A percentile compares a stretch with the other conserved stretches of the same genome.
Conservation (phyloP, 768 basidiomycete species). For the Epithele typhae region DNA sequence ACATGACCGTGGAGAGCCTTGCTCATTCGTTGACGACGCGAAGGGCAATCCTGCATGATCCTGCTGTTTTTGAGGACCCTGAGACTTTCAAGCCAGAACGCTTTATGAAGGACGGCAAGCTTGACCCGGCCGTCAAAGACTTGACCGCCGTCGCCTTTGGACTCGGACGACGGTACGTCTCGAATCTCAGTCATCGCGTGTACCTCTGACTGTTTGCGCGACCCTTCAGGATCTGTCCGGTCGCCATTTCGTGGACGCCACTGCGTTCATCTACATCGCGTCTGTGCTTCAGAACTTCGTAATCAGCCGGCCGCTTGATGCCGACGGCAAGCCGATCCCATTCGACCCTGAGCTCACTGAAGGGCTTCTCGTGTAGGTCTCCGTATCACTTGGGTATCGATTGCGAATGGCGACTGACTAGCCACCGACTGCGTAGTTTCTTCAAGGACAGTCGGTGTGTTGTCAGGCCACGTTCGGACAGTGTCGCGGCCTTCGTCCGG, state of each 20-base stretch:
- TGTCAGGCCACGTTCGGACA: slow-evolving; percentile 3
- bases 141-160: not conserved
- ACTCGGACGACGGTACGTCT: not conserved
- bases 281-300: slow-evolving; percentile 9
- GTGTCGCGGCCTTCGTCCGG: slow-evolving; percentile 2
- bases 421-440: not conserved
- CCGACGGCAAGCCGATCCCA: slow-evolving; percentile 35
- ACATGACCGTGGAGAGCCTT: too few species aligned
- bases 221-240: slow-evolving; percentile 10
- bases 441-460: slow-evolving; percentile 2
- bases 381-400: not conserved
- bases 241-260: slow-evolving; percentile 4
- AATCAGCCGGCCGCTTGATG: slow-evolving; percentile 11
- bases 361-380: slow-evolving; percentile 43
- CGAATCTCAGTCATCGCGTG: not conserved
- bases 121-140: not conserved
- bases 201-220: too few species aligned
- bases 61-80: slow-evolving; percentile 41
- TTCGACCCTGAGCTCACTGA: slow-evolving; percentile 33
- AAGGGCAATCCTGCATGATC: slow-evolving; percentile 52
- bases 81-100: slow-evolving; percentile 44
- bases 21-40: too few species aligned
- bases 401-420: too few species aligned
- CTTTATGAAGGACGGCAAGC: slow-evolving; percentile 28
- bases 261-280: slow-evolving; percentile 10